phyloP scores from a whole-genome alignment of 768 basidiomycete genomes.

The Mycena kentingensis region DNA sequence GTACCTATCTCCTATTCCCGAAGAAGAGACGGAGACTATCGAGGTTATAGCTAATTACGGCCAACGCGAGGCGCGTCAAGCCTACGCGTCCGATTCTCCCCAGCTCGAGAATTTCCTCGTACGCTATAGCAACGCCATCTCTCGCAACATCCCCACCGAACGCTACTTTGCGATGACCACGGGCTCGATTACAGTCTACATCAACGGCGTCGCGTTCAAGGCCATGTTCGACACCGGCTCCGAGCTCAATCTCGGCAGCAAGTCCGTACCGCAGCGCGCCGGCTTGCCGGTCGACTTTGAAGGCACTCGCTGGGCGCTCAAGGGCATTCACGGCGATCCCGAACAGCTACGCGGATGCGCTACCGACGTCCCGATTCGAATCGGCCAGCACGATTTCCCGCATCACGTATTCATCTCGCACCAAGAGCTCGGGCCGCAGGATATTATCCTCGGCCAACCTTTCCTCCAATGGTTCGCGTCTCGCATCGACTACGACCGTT shows the following conservation, averaged over 20 bases:
- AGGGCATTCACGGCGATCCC: neutral
- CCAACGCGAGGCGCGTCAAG: neutral
- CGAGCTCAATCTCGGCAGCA: neutral
- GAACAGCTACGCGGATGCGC: conserved; percentile 5
- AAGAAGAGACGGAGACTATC: neutral
- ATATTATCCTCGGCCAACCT: conserved; percentile 27
- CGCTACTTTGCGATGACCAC: conserved; percentile 5
- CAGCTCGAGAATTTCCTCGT: neutral
- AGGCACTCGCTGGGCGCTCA: neutral
- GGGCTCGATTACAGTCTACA: neutral
- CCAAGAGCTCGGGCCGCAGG: conserved; percentile 13
- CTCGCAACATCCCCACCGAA: neutral
- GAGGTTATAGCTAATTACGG: neutral
- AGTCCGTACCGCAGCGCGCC: neutral
- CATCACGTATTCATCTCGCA: conserved; percentile 21
- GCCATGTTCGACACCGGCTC: conserved; percentile 3
- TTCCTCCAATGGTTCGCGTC: conserved; percentile 28
- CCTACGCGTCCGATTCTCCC: neutral
- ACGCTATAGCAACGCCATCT: neutral
- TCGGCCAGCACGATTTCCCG: conserved; percentile 16
- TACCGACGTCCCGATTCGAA: conserved; percentile 5
- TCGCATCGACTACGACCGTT: conserved; percentile 9
- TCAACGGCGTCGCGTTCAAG: neutral
- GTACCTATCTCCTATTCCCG: neutral
- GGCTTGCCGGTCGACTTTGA: neutral